These are phyloP conservation scores for Metschnikowia gelsemii DNA, from an alignment of 805 yeast species.

Conservation along the genomic window DNA sequence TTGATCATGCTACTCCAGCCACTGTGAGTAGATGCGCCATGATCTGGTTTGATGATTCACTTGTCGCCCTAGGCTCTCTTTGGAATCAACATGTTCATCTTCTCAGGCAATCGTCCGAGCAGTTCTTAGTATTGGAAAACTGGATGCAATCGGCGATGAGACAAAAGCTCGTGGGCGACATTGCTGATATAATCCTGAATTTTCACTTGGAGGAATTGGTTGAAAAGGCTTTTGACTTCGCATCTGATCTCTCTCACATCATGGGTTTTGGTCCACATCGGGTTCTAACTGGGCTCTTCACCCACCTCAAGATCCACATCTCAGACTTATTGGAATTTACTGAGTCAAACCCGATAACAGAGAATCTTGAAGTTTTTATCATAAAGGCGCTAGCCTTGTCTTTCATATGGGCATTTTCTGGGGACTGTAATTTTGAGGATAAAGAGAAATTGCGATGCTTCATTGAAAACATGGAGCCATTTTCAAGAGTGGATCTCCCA, in stretches of 20 bases:
- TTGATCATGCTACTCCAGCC: constrained; percentile 78
- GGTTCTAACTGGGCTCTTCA: constrained; percentile 38
- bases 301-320: constrained; percentile 40
- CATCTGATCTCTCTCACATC: constrained; percentile 43
- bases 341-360: constrained; percentile 11
- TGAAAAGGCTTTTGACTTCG: constrained; percentile 22
- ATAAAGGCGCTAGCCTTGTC: constrained; percentile 37
- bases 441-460: constrained; percentile 38
- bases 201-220: constrained; percentile 1
- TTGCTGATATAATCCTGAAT: constrained; percentile 10
- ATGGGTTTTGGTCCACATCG: constrained; percentile 48
- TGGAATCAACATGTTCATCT: constrained; percentile 14
- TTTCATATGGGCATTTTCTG: constrained; percentile 63
- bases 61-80: constrained; percentile 22
- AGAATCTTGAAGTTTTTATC: constrained; percentile 30
- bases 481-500: constrained; percentile 16
- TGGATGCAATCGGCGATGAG: constrained; percentile 1
- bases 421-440: constrained; percentile 47
- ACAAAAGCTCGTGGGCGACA: constrained; percentile 14
- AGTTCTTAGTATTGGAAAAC: constrained; percentile 2
- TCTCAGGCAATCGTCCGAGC: constrained; percentile 5
- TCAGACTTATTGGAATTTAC: constrained; percentile 21
- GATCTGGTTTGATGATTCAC: constrained; percentile 59
- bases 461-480: constrained; percentile 23
- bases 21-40: constrained; percentile 92